Percentiles rank a stretch among this genome's conserved stretches.
Conservation (phyloP, 2,329 filamentous ascomycete species). For the Penicillium capsulatum region DNA sequence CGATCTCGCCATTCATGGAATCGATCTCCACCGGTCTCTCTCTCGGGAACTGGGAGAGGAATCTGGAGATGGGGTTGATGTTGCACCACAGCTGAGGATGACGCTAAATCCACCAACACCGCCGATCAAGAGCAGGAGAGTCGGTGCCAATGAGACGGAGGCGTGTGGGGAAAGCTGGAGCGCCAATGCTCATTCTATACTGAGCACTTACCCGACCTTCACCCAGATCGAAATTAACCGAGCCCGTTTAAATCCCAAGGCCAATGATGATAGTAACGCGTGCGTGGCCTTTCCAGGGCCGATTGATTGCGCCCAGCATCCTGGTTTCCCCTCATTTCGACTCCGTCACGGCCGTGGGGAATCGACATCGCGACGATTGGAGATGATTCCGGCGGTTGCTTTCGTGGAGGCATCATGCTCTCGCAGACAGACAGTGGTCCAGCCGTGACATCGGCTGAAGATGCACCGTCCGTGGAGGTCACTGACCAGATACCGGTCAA, state of each 20-base stretch:
- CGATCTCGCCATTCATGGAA: conserved; percentile 32
- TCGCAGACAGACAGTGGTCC: conserved; percentile 26
- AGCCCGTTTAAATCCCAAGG: conserved; percentile 4
- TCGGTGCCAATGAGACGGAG: neutral
- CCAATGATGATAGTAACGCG: conserved; percentile 7
- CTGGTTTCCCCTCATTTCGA: conserved; percentile 10
- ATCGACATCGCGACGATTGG: neutral
- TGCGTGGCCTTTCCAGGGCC: conserved; percentile 10
- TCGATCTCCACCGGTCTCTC: conserved; percentile 9
- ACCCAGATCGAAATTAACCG: conserved; percentile 13
- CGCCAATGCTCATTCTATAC: neutral
- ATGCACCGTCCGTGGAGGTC: conserved; percentile 1
- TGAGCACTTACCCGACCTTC: too few species aligned
- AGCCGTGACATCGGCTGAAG: too few species aligned
- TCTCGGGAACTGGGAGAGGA: conserved; percentile 22
- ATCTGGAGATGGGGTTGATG: neutral
- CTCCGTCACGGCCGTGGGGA: neutral
- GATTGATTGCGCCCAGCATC: conserved; percentile 3
- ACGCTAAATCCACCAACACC: conserved; percentile 4
- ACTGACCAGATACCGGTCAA: neutral
- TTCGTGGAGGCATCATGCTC: conserved; percentile 33
- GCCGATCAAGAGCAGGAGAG: neutral
- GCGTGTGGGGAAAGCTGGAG: neutral
- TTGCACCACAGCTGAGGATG: conserved; percentile 2
- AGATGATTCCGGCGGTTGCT: conserved; percentile 22